Percentiles rank a stretch among this genome's conserved stretches.
Conservation (phyloP, 2,329 filamentous ascomycete genomes). For the Fusarium marasasianum region DNA sequence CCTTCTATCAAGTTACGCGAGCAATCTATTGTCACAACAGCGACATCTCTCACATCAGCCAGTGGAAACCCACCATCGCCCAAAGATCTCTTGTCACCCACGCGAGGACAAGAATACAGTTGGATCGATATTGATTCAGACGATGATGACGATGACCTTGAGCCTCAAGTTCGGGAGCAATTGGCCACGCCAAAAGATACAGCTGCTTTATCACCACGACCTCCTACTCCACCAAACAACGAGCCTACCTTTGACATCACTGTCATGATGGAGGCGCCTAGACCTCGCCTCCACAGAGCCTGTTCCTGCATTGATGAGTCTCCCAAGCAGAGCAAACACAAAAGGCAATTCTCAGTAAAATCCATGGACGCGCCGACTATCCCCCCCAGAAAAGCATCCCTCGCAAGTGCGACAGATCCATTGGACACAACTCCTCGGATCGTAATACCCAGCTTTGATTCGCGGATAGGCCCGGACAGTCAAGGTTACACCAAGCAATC, state of each 20-base stretch:
- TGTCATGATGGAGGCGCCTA: slow-evolving; percentile 27
- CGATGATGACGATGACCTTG: slow-evolving; percentile 33
- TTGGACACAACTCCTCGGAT: slow-evolving; percentile 13
- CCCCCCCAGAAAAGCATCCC: slow-evolving; percentile 34
- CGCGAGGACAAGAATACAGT: slow-evolving; percentile 43
- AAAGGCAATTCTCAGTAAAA: slow-evolving; percentile 17
- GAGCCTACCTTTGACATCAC: slow-evolving; percentile 32
- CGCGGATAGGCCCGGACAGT: slow-evolving; percentile 4
- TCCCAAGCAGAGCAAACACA: slow-evolving; percentile 1
- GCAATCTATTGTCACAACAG: slow-evolving; percentile 49
- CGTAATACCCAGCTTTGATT: slow-evolving; percentile 18
- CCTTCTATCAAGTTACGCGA: slow-evolving; percentile 48
- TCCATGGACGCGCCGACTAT: slow-evolving; percentile 35
- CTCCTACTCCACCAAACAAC: slow-evolving; percentile 41
- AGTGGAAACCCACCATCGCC: slow-evolving; percentile 43
- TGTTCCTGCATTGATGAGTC: slow-evolving; percentile 11
- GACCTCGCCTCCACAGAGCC: background rate
- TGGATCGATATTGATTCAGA: slow-evolving; percentile 53
- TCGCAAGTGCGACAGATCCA: slow-evolving; percentile 20
- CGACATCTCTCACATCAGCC: slow-evolving; percentile 49
- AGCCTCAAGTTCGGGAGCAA: slow-evolving; percentile 19
- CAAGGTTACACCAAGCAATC: slow-evolving; percentile 18
- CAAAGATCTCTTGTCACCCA: slow-evolving; percentile 31
- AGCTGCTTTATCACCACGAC: slow-evolving; percentile 43
- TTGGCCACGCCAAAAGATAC: slow-evolving; percentile 15